phyloP scores from a whole-genome alignment of 1,139 yeast genomes.

The Yamadazyma conglobata region DNA sequence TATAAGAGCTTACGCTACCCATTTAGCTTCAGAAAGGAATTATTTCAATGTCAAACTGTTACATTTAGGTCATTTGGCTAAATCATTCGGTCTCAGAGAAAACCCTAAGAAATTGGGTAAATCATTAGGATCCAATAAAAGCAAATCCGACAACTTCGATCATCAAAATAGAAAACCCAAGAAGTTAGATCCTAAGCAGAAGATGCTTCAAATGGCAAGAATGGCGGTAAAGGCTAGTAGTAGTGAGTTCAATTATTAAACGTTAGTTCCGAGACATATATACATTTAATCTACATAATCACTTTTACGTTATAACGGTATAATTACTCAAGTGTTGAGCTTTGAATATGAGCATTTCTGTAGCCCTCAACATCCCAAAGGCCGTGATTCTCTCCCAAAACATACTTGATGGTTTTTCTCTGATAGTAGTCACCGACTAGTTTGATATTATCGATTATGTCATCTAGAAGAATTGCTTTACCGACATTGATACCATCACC shows the following conservation, averaged over 20 bases:
- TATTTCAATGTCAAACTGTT: slow-evolving; percentile 75
- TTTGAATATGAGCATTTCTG: slow-evolving; percentile 11
- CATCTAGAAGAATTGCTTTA: slow-evolving; percentile 78
- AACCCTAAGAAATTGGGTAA: slow-evolving; percentile 78
- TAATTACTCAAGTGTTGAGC: not conserved
- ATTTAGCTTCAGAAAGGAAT: slow-evolving; percentile 71
- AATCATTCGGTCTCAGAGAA: slow-evolving; percentile 90
- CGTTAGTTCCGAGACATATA: slow-evolving; percentile 13
- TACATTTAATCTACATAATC: slow-evolving; percentile 1
- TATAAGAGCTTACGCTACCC: slow-evolving; percentile 95
- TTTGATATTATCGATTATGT: slow-evolving; percentile 68
- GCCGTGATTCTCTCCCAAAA: slow-evolving; percentile 74
- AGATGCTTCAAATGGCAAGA: slow-evolving; percentile 76
- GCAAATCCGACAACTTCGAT: slow-evolving; percentile 15
- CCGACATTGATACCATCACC: slow-evolving; percentile 75
- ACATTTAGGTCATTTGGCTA: slow-evolving; percentile 94
- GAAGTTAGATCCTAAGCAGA: slow-evolving; percentile 62
- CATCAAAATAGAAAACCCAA: slow-evolving; percentile 34
- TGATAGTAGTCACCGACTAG: slow-evolving; percentile 46
- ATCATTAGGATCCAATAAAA: slow-evolving; percentile 21
- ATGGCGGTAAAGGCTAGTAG: slow-evolving; percentile 59
- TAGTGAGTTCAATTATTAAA: slow-evolving; percentile 78
- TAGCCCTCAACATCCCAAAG: slow-evolving; percentile 52
- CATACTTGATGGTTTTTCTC: slow-evolving; percentile 46
- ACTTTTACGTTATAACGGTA: not conserved